These are phyloP conservation scores for Fraxinus nigra DNA, from an alignment of 305 asterid species.

Conservation along the genomic window DNA sequence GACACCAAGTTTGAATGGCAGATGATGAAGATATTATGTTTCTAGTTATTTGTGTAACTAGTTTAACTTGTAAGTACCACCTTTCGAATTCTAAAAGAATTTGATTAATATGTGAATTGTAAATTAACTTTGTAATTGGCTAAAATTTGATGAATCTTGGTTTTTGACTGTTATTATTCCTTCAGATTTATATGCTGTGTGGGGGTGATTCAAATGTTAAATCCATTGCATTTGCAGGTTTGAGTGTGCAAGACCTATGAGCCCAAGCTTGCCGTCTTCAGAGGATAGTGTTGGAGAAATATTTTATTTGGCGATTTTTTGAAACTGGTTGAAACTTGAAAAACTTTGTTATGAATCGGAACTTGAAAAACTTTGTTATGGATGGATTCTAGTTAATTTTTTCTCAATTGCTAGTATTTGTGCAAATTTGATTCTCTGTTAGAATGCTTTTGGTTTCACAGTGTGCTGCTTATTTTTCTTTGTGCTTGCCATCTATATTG, in stretches of 20 bases:
- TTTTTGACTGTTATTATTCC: background rate
- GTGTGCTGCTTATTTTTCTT: background rate
- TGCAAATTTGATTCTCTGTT: background rate
- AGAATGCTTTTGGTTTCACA: background rate
- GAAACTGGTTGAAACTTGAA: background rate
- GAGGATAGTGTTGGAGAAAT: background rate
- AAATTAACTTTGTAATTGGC: background rate
- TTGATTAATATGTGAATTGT: background rate
- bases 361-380: background rate
- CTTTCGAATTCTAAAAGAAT: background rate
- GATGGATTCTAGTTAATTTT: constrained; percentile 10
- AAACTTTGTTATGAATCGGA: background rate
- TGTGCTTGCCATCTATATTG: background rate
- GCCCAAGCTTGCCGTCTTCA: background rate
- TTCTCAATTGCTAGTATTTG: background rate
- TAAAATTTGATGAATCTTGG: background rate
- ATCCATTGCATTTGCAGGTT: constrained; percentile 26
- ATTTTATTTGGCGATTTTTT: background rate
- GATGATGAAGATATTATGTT: background rate
- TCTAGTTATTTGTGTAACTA: background rate
- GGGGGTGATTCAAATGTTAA: background rate
- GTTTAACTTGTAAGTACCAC: background rate
- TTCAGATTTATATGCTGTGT: background rate
- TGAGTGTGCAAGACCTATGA: constrained; percentile 44
- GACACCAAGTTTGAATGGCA: background rate